phyloP scores from a whole-genome alignment of 148 eudicot genomes.

The Dysphania ambrosioides region DNA sequence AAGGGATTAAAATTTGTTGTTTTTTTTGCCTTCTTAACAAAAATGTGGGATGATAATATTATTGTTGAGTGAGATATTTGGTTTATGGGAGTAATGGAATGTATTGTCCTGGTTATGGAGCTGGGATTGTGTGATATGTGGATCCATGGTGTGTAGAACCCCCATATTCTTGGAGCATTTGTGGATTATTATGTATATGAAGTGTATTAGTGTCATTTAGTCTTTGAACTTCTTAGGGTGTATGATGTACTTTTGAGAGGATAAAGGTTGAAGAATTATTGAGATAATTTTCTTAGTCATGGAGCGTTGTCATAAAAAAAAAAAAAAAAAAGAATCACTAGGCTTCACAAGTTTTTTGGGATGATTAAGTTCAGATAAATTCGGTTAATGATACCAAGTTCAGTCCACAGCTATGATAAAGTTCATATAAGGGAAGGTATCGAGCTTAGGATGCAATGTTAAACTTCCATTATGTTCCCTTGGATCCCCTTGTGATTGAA shows the following conservation, averaged over 20 bases:
- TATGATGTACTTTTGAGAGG: neutral
- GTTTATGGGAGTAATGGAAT: too few species aligned
- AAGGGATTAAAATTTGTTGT: neutral
- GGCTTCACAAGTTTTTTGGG: too few species aligned
- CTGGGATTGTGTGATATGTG: neutral
- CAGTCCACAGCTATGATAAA: neutral
- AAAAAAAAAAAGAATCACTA: too few species aligned
- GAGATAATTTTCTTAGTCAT: neutral
- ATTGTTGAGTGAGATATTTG: conserved; percentile 2
- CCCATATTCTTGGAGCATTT: neutral
- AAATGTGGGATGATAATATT: neutral
- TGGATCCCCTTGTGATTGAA: neutral
- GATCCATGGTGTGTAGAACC: conserved; percentile 4
- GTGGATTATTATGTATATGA: neutral
- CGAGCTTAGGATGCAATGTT: neutral
- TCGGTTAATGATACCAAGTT: neutral
- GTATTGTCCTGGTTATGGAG: neutral
- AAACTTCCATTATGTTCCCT: too few species aligned
- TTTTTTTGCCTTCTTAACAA: neutral
- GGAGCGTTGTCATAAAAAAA: too few species aligned
- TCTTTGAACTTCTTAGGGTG: neutral
- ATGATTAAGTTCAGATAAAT: neutral
- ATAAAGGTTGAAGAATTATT: neutral
- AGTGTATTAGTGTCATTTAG: neutral
- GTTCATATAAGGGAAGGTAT: neutral